A percentile compares a stretch with the other conserved stretches of the same genome.
These are phyloP conservation scores for Colletotrichum echinochloae DNA, from an alignment of 2,329 filamentous ascomycete genomes.

Conservation along the genomic window DNA sequence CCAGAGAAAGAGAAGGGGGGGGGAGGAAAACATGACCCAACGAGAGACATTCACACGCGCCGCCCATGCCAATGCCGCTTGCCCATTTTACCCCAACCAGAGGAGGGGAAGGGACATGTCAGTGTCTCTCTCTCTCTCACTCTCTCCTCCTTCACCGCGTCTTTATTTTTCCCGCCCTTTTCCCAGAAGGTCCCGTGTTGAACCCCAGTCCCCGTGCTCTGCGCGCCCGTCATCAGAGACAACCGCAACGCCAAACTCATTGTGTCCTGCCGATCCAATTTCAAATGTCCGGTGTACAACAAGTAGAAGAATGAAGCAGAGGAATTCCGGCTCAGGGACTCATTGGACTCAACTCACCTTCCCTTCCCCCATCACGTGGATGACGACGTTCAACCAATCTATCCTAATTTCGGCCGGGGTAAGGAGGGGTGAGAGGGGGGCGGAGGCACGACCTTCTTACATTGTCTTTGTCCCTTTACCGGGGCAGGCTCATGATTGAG, in stretches of 20 bases:
- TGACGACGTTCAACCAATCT: slow-evolving; percentile 21
- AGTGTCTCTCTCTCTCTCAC: background rate
- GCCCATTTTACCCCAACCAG: slow-evolving; percentile 16
- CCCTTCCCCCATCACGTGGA: slow-evolving; percentile 38
- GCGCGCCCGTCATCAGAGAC: slow-evolving; percentile 35
- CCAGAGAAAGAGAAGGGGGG: slow-evolving; percentile 18
- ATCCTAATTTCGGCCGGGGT: slow-evolving; percentile 28
- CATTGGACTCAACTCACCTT: background rate
- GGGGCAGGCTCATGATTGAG: slow-evolving; percentile 24
- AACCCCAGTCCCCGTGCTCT: slow-evolving; percentile 30
- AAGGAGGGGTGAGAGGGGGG: background rate
- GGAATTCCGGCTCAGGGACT: slow-evolving; percentile 9
- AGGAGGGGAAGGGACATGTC: slow-evolving; percentile 2
- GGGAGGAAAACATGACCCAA: slow-evolving; percentile 3
- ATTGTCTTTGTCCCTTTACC: slow-evolving; percentile 39
- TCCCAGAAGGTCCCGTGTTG: slow-evolving; percentile 28
- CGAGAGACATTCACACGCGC: slow-evolving; percentile 36
- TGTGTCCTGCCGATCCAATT: slow-evolving; percentile 39
- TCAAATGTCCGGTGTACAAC: slow-evolving; percentile 25
- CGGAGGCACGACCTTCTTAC: background rate
- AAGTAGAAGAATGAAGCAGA: slow-evolving; percentile 25
- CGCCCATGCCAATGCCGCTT: slow-evolving; percentile 28
- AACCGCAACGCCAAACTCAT: slow-evolving; percentile 40
- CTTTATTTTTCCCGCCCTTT: slow-evolving; percentile 18
- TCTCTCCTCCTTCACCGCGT: slow-evolving; percentile 33